These are phyloP conservation scores for Diaporthe amygdali DNA, from an alignment of 2,329 filamentous ascomycete species.

Conservation along the genomic window DNA sequence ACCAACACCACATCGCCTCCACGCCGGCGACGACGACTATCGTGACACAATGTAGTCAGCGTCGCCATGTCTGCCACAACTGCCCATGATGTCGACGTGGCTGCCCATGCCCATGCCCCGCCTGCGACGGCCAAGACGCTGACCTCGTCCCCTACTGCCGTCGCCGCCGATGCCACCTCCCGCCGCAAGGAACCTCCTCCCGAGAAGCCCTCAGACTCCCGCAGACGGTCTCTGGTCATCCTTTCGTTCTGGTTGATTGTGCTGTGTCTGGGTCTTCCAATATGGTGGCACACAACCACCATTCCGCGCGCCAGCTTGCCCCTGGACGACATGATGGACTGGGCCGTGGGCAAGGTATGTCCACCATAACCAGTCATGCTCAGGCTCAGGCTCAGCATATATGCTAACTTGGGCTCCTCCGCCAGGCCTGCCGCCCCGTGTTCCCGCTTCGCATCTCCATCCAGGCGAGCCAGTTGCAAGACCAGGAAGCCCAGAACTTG, in stretches of 20 bases:
- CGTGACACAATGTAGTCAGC: conserved; percentile 17
- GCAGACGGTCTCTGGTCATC: conserved; percentile 76
- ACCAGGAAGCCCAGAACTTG: conserved; percentile 73
- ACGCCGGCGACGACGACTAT: conserved; percentile 4
- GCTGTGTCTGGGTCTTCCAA: conserved; percentile 80
- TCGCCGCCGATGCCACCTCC: conserved; percentile 15
- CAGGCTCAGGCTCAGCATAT: background rate
- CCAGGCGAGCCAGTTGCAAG: conserved; percentile 69
- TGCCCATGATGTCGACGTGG: conserved; percentile 18
- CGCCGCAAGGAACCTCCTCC: conserved; percentile 68
- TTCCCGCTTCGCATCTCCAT: conserved; percentile 86
- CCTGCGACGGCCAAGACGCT: background rate
- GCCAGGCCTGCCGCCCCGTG: conserved; percentile 82
- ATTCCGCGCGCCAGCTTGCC: conserved; percentile 89
- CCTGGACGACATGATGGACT: conserved; percentile 83
- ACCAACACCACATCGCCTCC: background rate
- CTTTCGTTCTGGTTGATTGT: conserved; percentile 91
- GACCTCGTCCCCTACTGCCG: background rate
- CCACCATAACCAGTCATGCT: background rate
- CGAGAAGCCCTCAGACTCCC: conserved; percentile 73
- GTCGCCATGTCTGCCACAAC: conserved; percentile 21
- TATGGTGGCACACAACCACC: conserved; percentile 95
- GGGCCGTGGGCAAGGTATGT: conserved; percentile 86
- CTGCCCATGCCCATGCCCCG: background rate
- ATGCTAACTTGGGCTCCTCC: background rate